These are phyloP conservation scores for Marvania coccoides DNA, from an alignment of 139 green algal genomes.

Conservation along the genomic window DNA sequence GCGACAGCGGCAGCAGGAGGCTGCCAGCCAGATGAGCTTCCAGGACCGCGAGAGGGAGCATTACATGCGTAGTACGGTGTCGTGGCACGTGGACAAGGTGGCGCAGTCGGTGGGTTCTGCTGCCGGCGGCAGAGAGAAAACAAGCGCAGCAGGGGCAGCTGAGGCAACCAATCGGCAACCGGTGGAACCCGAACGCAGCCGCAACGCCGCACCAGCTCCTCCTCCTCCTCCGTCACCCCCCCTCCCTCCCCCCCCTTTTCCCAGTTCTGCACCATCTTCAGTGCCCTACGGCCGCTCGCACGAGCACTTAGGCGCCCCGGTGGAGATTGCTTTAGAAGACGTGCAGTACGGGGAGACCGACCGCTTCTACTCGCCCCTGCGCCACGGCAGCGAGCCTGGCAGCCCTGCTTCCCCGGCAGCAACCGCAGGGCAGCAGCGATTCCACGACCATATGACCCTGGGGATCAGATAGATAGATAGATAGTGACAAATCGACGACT, in stretches of 20 bases:
- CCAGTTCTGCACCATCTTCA: neutral
- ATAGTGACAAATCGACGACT: too few relatives aligned
- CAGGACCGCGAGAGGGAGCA: slow-evolving; percentile 1
- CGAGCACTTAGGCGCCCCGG: neutral
- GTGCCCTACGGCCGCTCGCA: too few relatives aligned
- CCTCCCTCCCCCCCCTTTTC: neutral
- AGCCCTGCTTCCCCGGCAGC: neutral
- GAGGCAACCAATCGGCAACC: neutral
- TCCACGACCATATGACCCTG: too few relatives aligned
- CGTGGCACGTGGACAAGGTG: slow-evolving; percentile 12
- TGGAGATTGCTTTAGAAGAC: neutral
- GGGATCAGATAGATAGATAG: too few relatives aligned
- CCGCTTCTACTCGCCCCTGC: slow-evolving; percentile 10
- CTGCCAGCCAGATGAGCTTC: neutral
- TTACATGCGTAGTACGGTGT: slow-evolving; percentile 13
- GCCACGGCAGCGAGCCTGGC: neutral
- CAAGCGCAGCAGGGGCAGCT: neutral
- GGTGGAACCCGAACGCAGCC: too few relatives aligned
- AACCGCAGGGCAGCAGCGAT: neutral
- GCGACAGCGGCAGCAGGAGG: neutral
- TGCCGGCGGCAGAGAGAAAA: neutral
- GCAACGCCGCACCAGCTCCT: too few relatives aligned
- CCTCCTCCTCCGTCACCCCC: neutral
- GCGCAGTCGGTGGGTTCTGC: neutral
- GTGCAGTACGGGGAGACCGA: neutral